These are phyloP conservation scores for Emiliania huxleyi DNA, from an alignment of 78 protist species.

Conservation along the genomic window DNA sequence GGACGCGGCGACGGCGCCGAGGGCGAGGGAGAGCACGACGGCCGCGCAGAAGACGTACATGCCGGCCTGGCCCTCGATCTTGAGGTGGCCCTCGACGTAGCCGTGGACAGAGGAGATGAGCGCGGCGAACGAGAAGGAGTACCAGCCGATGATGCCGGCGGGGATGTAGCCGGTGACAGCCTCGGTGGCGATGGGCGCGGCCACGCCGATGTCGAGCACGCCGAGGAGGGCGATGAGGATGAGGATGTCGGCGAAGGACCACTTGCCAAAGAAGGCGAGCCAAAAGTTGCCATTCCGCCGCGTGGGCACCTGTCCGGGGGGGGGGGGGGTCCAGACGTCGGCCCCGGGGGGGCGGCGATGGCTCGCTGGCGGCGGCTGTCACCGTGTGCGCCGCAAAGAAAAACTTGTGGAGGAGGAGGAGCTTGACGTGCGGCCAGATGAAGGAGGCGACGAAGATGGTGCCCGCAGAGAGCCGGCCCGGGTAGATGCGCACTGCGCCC, in stretches of 20 bases:
- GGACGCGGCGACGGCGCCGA: no score
- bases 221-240: not conserved
- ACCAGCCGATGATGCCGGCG: not conserved
- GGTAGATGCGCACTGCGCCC: not conserved
- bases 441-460: not conserved
- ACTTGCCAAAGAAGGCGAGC: conserved; percentile 10
- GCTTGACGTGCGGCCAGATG: conserved; percentile 14
- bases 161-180: not conserved
- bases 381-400: not conserved
- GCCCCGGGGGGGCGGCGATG: no score
- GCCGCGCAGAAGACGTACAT: not conserved
- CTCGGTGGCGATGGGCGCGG: not conserved
- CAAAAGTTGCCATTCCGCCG: conserved; percentile 4
- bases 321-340: no score
- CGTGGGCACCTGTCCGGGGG: no score
- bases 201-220: not conserved
- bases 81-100: not conserved
- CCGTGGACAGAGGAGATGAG: not conserved
- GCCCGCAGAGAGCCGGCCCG: not conserved
- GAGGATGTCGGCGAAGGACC: not conserved
- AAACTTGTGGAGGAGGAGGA: not conserved
- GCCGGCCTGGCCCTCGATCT: not conserved
- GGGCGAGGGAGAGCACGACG: not conserved
- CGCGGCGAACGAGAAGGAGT: not conserved
- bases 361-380: no score